phyloP scores from a whole-genome alignment of 371 early-diverging fungal species.

The Actinomucor elegans region DNA sequence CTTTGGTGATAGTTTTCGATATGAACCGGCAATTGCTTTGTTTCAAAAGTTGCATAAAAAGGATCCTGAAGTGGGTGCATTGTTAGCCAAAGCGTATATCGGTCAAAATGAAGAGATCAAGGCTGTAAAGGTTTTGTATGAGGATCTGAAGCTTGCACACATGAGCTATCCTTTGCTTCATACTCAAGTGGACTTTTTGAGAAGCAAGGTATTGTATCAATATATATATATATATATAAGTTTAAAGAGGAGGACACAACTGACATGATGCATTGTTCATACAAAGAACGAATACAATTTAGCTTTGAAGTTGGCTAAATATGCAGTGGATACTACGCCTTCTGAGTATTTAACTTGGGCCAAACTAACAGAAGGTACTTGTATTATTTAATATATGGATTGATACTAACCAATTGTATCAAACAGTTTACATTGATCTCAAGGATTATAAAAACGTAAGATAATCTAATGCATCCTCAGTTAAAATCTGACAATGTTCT shows the following conservation, averaged over 20 bases:
- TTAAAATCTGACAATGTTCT: not conserved
- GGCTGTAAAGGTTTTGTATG: conserved; percentile 82
- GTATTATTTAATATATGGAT: not conserved
- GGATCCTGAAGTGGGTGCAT: conserved; percentile 88
- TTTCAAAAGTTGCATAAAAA: conserved; percentile 77
- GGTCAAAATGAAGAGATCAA: conserved; percentile 86
- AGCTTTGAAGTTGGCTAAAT: conserved; percentile 84
- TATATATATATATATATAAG: too few species aligned
- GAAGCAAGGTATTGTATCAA: conserved; percentile 78
- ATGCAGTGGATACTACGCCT: conserved; percentile 91
- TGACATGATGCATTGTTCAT: not conserved
- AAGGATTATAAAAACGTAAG: conserved; percentile 80
- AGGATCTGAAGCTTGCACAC: conserved; percentile 77
- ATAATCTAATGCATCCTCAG: not conserved
- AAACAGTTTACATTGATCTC: conserved; percentile 75
- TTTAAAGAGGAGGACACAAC: too few species aligned
- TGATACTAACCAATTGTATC: not conserved
- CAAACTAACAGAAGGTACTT: conserved; percentile 78
- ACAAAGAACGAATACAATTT: conserved; percentile 66
- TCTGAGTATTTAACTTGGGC: conserved; percentile 95
- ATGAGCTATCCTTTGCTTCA: conserved; percentile 83
- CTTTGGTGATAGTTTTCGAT: conserved; percentile 78
- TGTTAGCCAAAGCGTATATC: conserved; percentile 79
- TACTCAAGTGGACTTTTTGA: conserved; percentile 86
- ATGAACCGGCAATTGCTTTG: conserved; percentile 76